Base-by-base conservation (phyloP, 1,139 yeast species). In the Hemisphaericaspora xylofermentans region DNA sequence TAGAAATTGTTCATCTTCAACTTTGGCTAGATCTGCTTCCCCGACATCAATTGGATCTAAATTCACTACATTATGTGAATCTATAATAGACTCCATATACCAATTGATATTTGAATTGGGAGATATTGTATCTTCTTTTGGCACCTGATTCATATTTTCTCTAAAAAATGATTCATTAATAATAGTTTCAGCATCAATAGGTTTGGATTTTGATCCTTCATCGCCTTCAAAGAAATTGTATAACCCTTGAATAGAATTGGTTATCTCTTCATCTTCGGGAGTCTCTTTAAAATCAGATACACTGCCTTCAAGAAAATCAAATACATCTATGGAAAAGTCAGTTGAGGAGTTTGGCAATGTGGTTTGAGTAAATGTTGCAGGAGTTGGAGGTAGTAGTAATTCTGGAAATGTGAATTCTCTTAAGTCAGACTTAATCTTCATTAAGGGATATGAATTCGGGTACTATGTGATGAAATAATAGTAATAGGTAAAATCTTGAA, bases 1-100 rank as follows among this genome's bases (percentile, higher is more conserved):
- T 19, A 13, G 43, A 6, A 16, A 17, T 15, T 37, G 32, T 14
- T 37, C 43, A 33, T 47, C 45, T 13, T 45, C 47, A 30, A 41
- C 42, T 26, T 42, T 40, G 7, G 42, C 36, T 21, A 41, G 42
- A 14, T 24, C 35, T 17, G 27, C 31, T n/a, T 33, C 19, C 13
- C 21, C 19, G n/a, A n/a, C n/a, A 21, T 33, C 35, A 18, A 38
- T 41, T 21, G 41, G 35, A 13, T 38, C 41, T 21, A 38, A 19
- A 15, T 25, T 13, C 5, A 19, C 25, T 10, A 21, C 36, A 21
- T 37, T 40, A 10, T 41, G 15, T 4, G 45, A 39, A 18, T 44
- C 40, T n/a, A 44, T 36, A 8, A 43, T 27, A 19, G 39, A 41
- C 30, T 44, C 43, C 36, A 40, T 46, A 40, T 46, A 46, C 27